Percentiles rank a stretch among this genome's conserved stretches.
phyloP scores from a whole-genome alignment of 805 yeast species.

The Priceomyces castillae region DNA sequence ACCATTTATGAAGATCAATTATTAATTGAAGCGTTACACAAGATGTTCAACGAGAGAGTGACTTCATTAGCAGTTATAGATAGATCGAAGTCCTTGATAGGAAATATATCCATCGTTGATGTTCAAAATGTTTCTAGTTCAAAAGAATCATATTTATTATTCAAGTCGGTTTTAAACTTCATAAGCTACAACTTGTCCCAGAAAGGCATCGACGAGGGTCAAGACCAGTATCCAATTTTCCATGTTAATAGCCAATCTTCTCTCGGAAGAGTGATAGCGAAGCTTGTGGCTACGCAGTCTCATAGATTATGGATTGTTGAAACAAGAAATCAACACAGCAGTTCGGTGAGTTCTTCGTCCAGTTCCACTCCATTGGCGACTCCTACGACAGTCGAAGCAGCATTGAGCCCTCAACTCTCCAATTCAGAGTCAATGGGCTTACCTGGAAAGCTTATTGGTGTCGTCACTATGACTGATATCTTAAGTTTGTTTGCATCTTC shows the following conservation, averaged over 20 bases:
- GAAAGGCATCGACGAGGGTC: conserved; percentile 90
- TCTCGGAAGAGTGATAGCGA: conserved; percentile 86
- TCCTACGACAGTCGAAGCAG: conserved; percentile 23
- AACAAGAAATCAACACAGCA: conserved; percentile 12
- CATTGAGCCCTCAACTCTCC: conserved; percentile 14
- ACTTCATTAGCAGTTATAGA: conserved; percentile 94
- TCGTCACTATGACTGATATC: conserved; percentile 87
- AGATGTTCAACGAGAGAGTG: conserved; percentile 81
- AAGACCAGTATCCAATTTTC: conserved; percentile 95
- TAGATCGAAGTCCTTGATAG: conserved; percentile 67
- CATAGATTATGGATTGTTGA: conserved; percentile 88
- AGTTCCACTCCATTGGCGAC: conserved; percentile 9
- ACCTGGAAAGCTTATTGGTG: conserved; percentile 85
- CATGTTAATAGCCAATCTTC: conserved; percentile 81
- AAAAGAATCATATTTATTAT: conserved; percentile 78
- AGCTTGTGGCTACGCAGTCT: conserved; percentile 90
- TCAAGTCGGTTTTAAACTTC: conserved; percentile 82
- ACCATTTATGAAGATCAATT: conserved; percentile 85
- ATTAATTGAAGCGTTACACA: conserved; percentile 79
- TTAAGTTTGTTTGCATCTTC: conserved; percentile 75
- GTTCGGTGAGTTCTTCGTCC: conserved; percentile 6
- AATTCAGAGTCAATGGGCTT: conserved; percentile 36
- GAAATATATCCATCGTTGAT: conserved; percentile 93
- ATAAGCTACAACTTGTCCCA: conserved; percentile 80
- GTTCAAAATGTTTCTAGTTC: conserved; percentile 84